Evolutionary conservation across 2,329 filamentous ascomycete species (phyloP).

Genomic region (Neocucurbitaria cava): DNA sequence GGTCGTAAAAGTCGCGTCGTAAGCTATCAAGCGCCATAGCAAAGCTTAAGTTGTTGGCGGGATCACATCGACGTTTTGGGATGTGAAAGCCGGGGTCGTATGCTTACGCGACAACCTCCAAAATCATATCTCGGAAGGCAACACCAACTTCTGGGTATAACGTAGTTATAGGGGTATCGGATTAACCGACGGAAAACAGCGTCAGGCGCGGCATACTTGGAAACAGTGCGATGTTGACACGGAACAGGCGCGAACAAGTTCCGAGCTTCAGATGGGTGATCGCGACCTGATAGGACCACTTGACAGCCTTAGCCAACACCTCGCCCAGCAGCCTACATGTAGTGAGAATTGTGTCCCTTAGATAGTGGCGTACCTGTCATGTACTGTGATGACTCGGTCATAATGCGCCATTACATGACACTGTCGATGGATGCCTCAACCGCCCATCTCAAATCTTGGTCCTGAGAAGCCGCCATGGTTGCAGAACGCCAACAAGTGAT

Average conservation of each 20-base stretch:
- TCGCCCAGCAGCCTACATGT: background rate
- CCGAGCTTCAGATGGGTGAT: too few relatives aligned
- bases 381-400: background rate
- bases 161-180: background rate
- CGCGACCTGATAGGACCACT: too few relatives aligned
- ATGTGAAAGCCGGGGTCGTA: constrained; percentile 8
- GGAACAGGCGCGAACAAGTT: background rate
- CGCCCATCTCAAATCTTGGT: background rate
- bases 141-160: background rate
- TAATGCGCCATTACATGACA: background rate
- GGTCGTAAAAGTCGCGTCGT: background rate
- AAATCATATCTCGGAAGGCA: too few relatives aligned
- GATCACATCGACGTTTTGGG: constrained; percentile 14
- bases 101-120: background rate
- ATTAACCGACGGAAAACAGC: background rate
- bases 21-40: constrained; percentile 1
- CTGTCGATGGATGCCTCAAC: background rate
- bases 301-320: too few relatives aligned
- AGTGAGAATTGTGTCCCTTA: background rate
- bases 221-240: background rate
- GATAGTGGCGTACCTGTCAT: background rate
- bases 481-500: background rate
- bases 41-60: constrained; percentile 1
- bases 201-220: background rate
- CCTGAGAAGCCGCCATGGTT: background rate